Percentiles rank a stretch among this genome's conserved stretches.
Evolutionary conservation across 495 filamentous ascomycete species (phyloP).

Genomic region (Thermothielavioides terrestris): DNA sequence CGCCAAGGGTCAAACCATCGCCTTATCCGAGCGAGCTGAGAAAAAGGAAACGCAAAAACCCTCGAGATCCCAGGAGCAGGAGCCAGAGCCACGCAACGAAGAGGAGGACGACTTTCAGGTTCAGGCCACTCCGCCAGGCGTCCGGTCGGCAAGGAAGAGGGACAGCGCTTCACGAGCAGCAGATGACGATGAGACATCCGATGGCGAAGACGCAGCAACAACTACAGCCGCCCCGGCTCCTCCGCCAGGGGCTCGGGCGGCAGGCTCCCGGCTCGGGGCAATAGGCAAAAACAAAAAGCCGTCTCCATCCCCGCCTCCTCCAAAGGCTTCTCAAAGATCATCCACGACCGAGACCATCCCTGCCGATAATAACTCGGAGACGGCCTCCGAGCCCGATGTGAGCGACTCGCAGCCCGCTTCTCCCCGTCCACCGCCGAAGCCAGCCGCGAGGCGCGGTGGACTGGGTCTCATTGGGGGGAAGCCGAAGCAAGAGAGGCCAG

Average conservation of each 20-base stretch:
- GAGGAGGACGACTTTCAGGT: slow-evolving; percentile 43
- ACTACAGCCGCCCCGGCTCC: slow-evolving; percentile 6
- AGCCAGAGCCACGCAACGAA: neutral
- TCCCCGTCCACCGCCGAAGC: slow-evolving; percentile 12
- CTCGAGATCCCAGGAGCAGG: neutral
- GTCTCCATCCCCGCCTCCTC: slow-evolving; percentile 10
- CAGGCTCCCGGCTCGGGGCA: slow-evolving; percentile 17
- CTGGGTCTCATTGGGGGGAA: slow-evolving; percentile 40
- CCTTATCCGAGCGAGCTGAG: slow-evolving; percentile 14
- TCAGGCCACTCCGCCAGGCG: slow-evolving; percentile 38
- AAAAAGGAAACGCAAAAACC: slow-evolving; percentile 25
- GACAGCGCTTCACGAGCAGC: neutral
- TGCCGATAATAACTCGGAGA: slow-evolving; percentile 25
- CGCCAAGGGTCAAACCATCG: slow-evolving; percentile 21
- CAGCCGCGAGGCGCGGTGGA: slow-evolving; percentile 19
- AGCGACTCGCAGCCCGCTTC: slow-evolving; percentile 4
- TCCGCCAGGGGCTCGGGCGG: neutral
- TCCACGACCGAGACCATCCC: neutral
- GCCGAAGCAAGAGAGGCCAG: slow-evolving; percentile 1
- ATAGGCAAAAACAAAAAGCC: slow-evolving; percentile 21
- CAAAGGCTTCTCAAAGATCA: slow-evolving; percentile 5
- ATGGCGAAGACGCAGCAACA: slow-evolving; percentile 24
- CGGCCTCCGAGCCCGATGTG: slow-evolving; percentile 32
- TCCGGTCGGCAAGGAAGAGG: neutral
- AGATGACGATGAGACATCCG: slow-evolving; percentile 29